phyloP scores from a whole-genome alignment of 495 filamentous ascomycete genomes.

The Trichoderma asperelloides region DNA sequence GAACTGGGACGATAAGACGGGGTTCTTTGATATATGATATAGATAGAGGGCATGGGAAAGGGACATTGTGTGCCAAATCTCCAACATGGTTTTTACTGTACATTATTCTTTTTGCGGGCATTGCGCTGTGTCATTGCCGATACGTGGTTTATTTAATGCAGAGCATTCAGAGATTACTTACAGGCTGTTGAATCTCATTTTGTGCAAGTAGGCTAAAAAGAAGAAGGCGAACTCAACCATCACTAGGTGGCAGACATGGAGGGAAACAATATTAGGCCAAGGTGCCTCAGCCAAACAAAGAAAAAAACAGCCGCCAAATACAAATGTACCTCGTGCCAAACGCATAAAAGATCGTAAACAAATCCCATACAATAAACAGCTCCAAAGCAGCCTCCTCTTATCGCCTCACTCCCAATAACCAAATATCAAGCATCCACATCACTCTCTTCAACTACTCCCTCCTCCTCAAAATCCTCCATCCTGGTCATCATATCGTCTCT shows the following conservation, averaged over 20 bases:
- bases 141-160: too few relatives aligned
- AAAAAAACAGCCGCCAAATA: background rate
- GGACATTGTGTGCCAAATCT: background rate
- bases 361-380: background rate
- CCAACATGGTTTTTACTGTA: background rate
- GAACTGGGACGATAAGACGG: slow-evolving; percentile 2
- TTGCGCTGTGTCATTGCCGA: too few relatives aligned
- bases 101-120: background rate
- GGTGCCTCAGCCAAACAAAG: background rate
- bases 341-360: background rate
- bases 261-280: background rate
- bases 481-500: slow-evolving; percentile 10
- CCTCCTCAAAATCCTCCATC: slow-evolving; percentile 8
- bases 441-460: background rate
- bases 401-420: background rate
- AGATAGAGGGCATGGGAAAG: slow-evolving; percentile 5
- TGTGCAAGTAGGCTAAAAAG: too few relatives aligned
- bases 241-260: too few relatives aligned
- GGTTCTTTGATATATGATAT: slow-evolving; percentile 1
- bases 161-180: too few relatives aligned
- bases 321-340: too few relatives aligned
- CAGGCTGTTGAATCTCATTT: too few relatives aligned
- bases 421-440: slow-evolving; percentile 10
- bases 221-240: too few relatives aligned
- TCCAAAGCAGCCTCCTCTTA: background rate